Evolutionary conservation across 2,329 filamentous ascomycete genomes (phyloP), one percentile per base, ranked within the genome.

Genomic region (Myriangium duriaei): DNA sequence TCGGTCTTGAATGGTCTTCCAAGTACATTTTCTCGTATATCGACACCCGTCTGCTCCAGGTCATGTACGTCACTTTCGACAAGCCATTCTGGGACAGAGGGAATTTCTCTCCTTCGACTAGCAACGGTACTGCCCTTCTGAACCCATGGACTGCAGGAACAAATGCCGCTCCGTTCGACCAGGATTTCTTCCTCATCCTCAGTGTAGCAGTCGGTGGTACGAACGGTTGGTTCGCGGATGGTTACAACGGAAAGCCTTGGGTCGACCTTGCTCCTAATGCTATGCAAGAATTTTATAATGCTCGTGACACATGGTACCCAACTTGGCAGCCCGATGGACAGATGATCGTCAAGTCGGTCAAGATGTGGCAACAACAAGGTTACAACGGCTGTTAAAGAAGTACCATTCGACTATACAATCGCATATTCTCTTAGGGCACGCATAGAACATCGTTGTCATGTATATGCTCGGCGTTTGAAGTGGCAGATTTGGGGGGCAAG

Each of bases 1-100:
- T 77, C 51, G 84, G 84, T 11, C 59, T 92, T 2, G 84, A 92
- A 60, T 92, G 84, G 84, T 85, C 76, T 36, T 72, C 88, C 49
- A 88, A 87, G 58, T 91, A 92, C 57, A 64, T 91, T 42, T 92
- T 88, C 64, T 87, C 81, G 15, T 92, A 86, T 55, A 70, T 92
- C 63, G 80, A 91, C 67, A 79, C 73, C 32, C 77, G 81, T 10
- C 72, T 92, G 13, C 66, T 86, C 17, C 82, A 88, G 56, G 81
- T 88, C 36, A 69, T 85, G 44, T 92, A 86, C 64, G 78, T 73
- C 48, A 81, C 60, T 42, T 59, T 60, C 49, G 47, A 58, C 48
- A 50, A 52, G 45, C 51, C 55, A 4, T 54, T 61, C 45, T 62
- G 58, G 57, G 39, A 54, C n/a, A 53, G 53, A 38, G 59, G 57